Evolutionary conservation across 176 grass and related monocot species (phyloP), one percentile per base, ranked within the genome.

Genomic region (Guadua angustifolia): DNA sequence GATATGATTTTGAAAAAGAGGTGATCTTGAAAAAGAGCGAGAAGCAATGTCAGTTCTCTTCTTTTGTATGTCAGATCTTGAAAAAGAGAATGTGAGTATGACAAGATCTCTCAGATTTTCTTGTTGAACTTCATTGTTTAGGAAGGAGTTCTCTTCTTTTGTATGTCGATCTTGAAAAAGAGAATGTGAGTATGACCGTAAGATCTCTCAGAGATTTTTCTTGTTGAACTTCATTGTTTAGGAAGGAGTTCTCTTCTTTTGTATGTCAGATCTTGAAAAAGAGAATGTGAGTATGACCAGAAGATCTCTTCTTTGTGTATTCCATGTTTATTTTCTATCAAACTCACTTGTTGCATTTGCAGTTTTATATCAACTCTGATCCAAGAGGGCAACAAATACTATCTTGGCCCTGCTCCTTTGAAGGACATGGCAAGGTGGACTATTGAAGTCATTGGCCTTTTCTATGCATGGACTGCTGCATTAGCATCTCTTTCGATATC

Each of bases 51-150:
- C 69, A 55, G 26, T 14, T 29, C 61, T 77, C 1, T 52, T 4
- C 49, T 12, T 59, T 69, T 66, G 38, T 46, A 73, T 86, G 70
- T 21, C 87, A 98, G 95, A 95, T 93, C 86, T 87, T 98, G 85
- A 87, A 91, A 82, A 93, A 93, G 95, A 58, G 95, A 98, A 67
- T 98, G 95, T 14, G 95, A 95, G 78, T 98, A 98, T 86, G 95
- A 98, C 57, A 93, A 94, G 43, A 85, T 86, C 43, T 86, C 76
- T 83, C 95, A 21, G 89, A 98, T 53, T 50, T 82, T 56, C 57
- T 79, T 70, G 40, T 6, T 58, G 11, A 49, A 53, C 45, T 82
- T n/a, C 5, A 62, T 38, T 74, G 47, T 49, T 72, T 73, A 97
- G 95, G 95, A 95, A 79, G 95, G 79, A 65, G 85, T 85, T 79